These are phyloP conservation scores for Sporothrix schenckii DNA, from an alignment of 2,329 filamentous ascomycete genomes.

Conservation along the genomic window DNA sequence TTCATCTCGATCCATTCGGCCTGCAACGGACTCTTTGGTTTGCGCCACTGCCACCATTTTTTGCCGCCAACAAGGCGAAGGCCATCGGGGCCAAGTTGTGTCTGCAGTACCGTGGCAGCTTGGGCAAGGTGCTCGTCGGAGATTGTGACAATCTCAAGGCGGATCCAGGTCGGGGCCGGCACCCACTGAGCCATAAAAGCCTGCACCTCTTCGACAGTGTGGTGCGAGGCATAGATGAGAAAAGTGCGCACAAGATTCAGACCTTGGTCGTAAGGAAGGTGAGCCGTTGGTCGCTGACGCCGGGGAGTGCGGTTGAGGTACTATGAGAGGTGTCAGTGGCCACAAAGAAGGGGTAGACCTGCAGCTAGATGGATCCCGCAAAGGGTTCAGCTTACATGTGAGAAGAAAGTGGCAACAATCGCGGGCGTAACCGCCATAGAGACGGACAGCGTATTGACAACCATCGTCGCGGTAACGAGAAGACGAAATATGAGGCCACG, in stretches of 20 bases:
- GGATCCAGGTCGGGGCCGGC: slow-evolving; percentile 85
- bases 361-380: neutral
- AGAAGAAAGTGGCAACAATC: slow-evolving; percentile 81
- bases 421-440: slow-evolving; percentile 83
- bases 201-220: slow-evolving; percentile 91
- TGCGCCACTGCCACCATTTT: slow-evolving; percentile 89
- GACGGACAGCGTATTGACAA: slow-evolving; percentile 76
- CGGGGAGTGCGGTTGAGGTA: slow-evolving; percentile 79
- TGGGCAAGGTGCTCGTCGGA: slow-evolving; percentile 63
- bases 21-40: slow-evolving; percentile 65
- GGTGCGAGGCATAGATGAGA: slow-evolving; percentile 78
- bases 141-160: slow-evolving; percentile 70
- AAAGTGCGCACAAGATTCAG: slow-evolving; percentile 86
- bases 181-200: slow-evolving; percentile 91
- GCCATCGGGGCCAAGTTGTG: slow-evolving; percentile 77
- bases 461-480: slow-evolving; percentile 31
- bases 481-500: neutral
- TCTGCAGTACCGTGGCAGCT: slow-evolving; percentile 68
- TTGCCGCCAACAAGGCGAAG: slow-evolving; percentile 75
- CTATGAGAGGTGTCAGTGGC: slow-evolving; percentile 47
- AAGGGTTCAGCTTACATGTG: slow-evolving; percentile 67
- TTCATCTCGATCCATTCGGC: slow-evolving; percentile 98
- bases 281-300: slow-evolving; percentile 79
- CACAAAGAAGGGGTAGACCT: neutral
- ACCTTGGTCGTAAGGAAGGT: slow-evolving; percentile 93